Conservation (phyloP, 1,284 basidiomycete species). For the Boletus smithii region DNA sequence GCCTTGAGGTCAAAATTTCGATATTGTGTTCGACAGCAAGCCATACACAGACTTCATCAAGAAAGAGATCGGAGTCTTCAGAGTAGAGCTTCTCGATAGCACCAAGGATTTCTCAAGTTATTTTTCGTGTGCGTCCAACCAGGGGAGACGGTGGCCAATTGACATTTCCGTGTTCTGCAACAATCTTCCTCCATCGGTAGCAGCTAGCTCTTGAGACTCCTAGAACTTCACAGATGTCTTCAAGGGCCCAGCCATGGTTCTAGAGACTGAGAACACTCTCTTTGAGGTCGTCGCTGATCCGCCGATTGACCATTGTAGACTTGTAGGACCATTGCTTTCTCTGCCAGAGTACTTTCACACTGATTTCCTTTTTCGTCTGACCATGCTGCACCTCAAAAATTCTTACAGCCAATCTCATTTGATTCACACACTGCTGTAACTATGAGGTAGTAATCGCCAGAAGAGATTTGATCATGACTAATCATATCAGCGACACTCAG, state of each 20-base stretch:
- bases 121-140: neutral
- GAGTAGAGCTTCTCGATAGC: neutral
- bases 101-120: neutral
- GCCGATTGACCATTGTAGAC: no score
- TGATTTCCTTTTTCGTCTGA: no score
- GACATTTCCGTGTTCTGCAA: neutral
- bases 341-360: no score
- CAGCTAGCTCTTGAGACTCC: neutral
- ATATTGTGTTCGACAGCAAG: neutral
- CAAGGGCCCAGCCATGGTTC: constrained; percentile 1
- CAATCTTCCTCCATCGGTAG: neutral
- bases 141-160: neutral
- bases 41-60: neutral
- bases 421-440: no score
- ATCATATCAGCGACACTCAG: no score
- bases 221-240: neutral
- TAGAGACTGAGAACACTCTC: neutral
- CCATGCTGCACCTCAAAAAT: no score
- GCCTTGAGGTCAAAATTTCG: neutral
- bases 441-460: no score
- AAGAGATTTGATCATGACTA: no score
- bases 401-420: no score
- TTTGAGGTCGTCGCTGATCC: neutral
- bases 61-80: neutral
- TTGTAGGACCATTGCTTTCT: no score